Evolutionary conservation across 2,329 filamentous ascomycete species (phyloP), one percentile per base, ranked within the genome.

Genomic region (Xylariomycetidae sp.): DNA sequence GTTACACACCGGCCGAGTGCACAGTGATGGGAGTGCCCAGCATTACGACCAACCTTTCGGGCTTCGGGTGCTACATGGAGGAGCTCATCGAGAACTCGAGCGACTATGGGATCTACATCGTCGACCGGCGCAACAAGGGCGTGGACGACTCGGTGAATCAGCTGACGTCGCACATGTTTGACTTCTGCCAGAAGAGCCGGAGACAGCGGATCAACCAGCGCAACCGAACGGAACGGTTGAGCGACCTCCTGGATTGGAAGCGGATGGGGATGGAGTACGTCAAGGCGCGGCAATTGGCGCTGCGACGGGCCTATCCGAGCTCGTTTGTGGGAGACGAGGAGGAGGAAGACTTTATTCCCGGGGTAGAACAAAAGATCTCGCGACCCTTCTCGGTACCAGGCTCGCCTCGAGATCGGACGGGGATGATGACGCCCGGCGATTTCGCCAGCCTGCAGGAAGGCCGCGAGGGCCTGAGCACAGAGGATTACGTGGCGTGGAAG

Each of bases 41-140:
- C 61, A 95, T 98, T 63, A 96, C 92, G 9, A 96, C 90, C 18
- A 98, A 98, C 62, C 68, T 98, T 27, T 96, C 92, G 6, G 92
- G 92, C 14, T 98, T 98, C 54, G 92, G 92, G 31, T 96, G 92
- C 64, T 96, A 98, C 63, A 98, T 98, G 92, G 92, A 98, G 62
- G 92, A 96, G 63, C 67, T 96, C 48, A 96, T 98, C 47, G 90
- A 96, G 64, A 96, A 96, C 63, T 93, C 90, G 25, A 85, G 84
- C 45, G 92, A 98, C 62, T 96, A 98, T 56, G 92, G 92, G 47
- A 96, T 98, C 63, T 96, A 96, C 70, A 96, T 98, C 59, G 89
- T 98, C 28, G 92, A 98, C 59, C 85, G 92, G 36, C 80, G 92
- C 30, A 84, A 79, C 66, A 96, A 96, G 74, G 90, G 89, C 18